Evolutionary conservation across 2,329 filamentous ascomycete species (phyloP).

Genomic region (Setomelanomma holmii): DNA sequence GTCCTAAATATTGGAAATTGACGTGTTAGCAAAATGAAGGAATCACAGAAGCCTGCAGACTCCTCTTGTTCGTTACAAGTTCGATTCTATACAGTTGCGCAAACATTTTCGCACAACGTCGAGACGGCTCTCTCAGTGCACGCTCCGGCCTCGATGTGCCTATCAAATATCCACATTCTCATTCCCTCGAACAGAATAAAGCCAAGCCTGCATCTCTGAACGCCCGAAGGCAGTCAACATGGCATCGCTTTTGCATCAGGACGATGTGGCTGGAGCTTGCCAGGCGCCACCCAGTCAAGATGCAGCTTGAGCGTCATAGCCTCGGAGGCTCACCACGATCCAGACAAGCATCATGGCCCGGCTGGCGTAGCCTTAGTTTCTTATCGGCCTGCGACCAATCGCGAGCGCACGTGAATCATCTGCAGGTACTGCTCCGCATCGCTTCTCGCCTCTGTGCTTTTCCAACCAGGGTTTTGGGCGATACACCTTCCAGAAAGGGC

Average conservation of each 20-base stretch:
- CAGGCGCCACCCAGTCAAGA: not conserved
- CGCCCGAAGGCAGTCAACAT: not conserved
- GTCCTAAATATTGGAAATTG: too few relatives aligned
- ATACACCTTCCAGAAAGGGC: conserved; percentile 41
- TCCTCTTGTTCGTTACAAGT: too few relatives aligned
- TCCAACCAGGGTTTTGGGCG: conserved; percentile 10
- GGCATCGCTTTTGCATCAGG: not conserved
- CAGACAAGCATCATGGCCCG: conserved; percentile 22
- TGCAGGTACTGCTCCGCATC: conserved; percentile 41
- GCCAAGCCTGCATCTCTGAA: not conserved
- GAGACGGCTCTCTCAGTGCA: too few relatives aligned
- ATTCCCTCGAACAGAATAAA: not conserved
- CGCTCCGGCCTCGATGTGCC: too few relatives aligned
- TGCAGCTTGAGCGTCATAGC: conserved; percentile 9
- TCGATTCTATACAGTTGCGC: too few relatives aligned
- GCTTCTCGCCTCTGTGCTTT: conserved; percentile 16
- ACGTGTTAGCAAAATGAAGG: too few relatives aligned
- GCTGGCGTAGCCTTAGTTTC: conserved; percentile 30
- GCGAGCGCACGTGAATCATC: conserved; percentile 36
- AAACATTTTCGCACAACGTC: too few relatives aligned
- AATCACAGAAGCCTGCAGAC: too few relatives aligned
- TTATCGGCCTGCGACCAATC: conserved; percentile 35
- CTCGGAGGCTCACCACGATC: conserved; percentile 18
- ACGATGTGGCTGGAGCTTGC: conserved; percentile 6
- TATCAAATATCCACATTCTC: conserved; percentile 19